Evolutionary conservation across 495 filamentous ascomycete species (phyloP).

Genomic region (Bacidia rubella): DNA sequence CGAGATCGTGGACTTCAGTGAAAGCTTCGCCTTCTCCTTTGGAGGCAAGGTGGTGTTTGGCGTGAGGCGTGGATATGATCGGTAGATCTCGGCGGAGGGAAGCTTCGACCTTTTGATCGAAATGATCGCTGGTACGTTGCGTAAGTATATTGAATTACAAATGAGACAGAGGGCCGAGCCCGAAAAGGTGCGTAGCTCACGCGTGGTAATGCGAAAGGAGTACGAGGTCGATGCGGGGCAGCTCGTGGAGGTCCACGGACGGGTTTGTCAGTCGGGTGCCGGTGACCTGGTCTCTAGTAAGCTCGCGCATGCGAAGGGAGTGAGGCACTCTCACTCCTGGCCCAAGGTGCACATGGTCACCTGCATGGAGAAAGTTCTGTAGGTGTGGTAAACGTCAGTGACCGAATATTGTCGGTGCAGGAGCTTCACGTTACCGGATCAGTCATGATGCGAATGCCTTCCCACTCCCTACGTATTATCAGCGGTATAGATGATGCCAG

Average conservation of each 20-base stretch:
- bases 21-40: constrained; percentile 35
- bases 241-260: constrained; percentile 44
- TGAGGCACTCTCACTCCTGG: constrained; percentile 35
- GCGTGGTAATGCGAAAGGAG: constrained; percentile 55
- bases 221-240: constrained; percentile 47
- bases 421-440: constrained; percentile 27
- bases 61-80: constrained; percentile 55
- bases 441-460: constrained; percentile 48
- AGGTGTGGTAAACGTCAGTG: not conserved
- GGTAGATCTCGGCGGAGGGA: constrained; percentile 42
- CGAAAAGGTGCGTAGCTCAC: constrained; percentile 17
- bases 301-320: not conserved
- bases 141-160: not conserved
- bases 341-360: constrained; percentile 54
- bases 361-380: constrained; percentile 55
- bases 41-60: constrained; percentile 34
- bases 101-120: constrained; percentile 48
- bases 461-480: constrained; percentile 35
- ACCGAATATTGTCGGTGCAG: not conserved
- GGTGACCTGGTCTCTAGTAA: constrained; percentile 18
- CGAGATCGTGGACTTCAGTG: constrained; percentile 37
- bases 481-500: not conserved
- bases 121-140: constrained; percentile 37
- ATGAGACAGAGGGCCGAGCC: not conserved
- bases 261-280: constrained; percentile 41